Evolutionary conservation across 805 yeast species (phyloP), one percentile per base, ranked within the genome.

Genomic region (Kodamaea neixiangensis): DNA sequence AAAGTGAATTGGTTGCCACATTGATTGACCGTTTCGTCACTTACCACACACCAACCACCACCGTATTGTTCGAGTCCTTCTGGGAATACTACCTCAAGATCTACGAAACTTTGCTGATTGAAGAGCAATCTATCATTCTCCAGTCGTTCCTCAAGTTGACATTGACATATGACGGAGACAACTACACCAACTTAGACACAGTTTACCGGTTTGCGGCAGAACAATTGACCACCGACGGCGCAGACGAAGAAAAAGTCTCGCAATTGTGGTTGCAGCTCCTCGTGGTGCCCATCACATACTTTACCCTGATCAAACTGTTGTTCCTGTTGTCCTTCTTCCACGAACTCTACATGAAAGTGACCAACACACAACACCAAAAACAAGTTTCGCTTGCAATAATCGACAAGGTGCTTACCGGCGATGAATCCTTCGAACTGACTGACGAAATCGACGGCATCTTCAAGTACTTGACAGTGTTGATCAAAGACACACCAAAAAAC

Each of bases 21-120:
- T 74, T 94, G 62, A 82, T 93, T 48, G 85, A 86, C 41, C 78
- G 97, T 53, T 76, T 89, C 49, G 75, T 86, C 6, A 77, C 75
- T 35, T 86, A 75, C 63, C 66, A 65, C 19, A 33, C 14, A 17
- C 29, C 47, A 11, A 38, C 25, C 7, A 13, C 5, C 25, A 33
- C 21, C 20, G 65, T 57, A 6, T 53, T 89, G 33, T 89, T 91
- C 61, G 76, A 76, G 34, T 76, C 76, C 14, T 86, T 91, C 63
- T 85, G 91, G 83, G 66, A 69, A 10, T 89, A 87, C 63, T 77
- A 88, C 51, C 65, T 75, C 31, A 77, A 77, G 42, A 64, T 91
- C 31, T 75, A 77, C 48, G 74, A 81, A 44, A 86, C 83, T 45
- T 67, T 90, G n/a, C 72, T 89, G 0, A 62, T 79, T n/a, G 82